Percentiles rank a stretch among this genome's conserved stretches.
Conservation (phyloP, 1,284 basidiomycete genomes). For the Malassezia pachydermatis region DNA sequence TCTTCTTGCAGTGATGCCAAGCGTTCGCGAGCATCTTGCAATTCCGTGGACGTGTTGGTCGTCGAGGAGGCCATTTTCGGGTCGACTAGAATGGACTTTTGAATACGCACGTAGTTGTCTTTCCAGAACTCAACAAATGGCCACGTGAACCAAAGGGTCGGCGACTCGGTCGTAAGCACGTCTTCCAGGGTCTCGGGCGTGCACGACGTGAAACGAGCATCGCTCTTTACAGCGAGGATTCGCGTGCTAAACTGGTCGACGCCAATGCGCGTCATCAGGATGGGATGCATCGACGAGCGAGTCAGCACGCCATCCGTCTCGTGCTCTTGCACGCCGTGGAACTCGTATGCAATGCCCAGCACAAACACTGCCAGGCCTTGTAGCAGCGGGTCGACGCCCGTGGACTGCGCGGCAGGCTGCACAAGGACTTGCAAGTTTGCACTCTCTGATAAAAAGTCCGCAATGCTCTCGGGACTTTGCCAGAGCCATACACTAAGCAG, state of each 20-base stretch:
- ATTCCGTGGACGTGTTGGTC: constrained; percentile 26
- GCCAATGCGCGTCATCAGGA: constrained; percentile 67
- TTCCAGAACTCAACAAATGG: constrained; percentile 98
- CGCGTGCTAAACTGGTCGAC: constrained; percentile 80
- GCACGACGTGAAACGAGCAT: constrained; percentile 77
- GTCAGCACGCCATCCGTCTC: constrained; percentile 18
- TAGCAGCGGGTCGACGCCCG: constrained; percentile 71
- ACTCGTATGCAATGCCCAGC: constrained; percentile 72
- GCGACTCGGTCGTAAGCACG: constrained; percentile 16
- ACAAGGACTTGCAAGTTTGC: constrained; percentile 69
- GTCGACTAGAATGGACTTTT: constrained; percentile 36
- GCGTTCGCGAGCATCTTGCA: constrained; percentile 40
- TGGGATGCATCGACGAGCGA: constrained; percentile 53
- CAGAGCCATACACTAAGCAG: constrained; percentile 86
- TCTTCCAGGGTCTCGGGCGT: constrained; percentile 61
- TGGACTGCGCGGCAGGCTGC: constrained; percentile 81
- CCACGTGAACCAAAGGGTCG: constrained; percentile 85
- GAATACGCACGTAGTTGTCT: constrained; percentile 56
- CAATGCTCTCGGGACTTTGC: constrained; percentile 79
- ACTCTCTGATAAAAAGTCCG: constrained; percentile 75
- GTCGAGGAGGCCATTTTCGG: constrained; percentile 25
- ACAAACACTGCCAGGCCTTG: constrained; percentile 86
- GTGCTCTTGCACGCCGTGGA: constrained; percentile 23
- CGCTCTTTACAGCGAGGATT: constrained; percentile 74
- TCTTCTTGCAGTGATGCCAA: constrained; percentile 25